These are phyloP conservation scores for Pleurotus citrinopileatus DNA, from an alignment of 768 basidiomycete genomes.

Conservation along the genomic window DNA sequence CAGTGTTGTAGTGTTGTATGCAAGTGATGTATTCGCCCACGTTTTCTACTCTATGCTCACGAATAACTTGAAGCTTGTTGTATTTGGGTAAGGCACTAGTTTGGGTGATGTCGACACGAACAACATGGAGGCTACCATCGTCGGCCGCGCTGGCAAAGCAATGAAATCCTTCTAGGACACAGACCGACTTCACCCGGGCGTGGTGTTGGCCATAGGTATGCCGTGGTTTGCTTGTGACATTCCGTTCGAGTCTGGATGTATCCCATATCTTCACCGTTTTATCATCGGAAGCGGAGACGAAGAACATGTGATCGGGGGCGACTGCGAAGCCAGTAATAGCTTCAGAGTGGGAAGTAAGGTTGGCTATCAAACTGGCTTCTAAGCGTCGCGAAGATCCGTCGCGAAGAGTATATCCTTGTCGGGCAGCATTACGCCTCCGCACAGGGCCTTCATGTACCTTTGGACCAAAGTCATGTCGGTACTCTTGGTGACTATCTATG, in stretches of 20 bases:
- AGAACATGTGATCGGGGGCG: constrained; percentile 93
- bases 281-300: constrained; percentile 91
- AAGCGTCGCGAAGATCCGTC: constrained; percentile 59
- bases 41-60: constrained; percentile 74
- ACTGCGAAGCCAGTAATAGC: constrained; percentile 78
- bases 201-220: constrained; percentile 73
- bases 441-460: constrained; percentile 79
- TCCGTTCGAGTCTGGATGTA: constrained; percentile 88
- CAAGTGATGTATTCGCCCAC: constrained; percentile 80
- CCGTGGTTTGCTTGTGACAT: constrained; percentile 83
- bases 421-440: constrained; percentile 68
- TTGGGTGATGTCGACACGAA: constrained; percentile 73
- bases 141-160: constrained; percentile 88
- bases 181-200: constrained; percentile 65
- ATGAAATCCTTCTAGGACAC: constrained; percentile 81
- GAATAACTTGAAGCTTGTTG: constrained; percentile 70
- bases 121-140: constrained; percentile 81
- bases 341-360: constrained; percentile 81
- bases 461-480: constrained; percentile 91
- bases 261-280: constrained; percentile 94
- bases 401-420: constrained; percentile 65
- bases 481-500: constrained; percentile 80
- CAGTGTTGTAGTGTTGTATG: constrained; percentile 78
- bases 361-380: constrained; percentile 81
- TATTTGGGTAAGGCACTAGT: constrained; percentile 79